These are phyloP conservation scores for Eucalyptus coolabah DNA, from an alignment of 345 rosid species.

Conservation along the genomic window DNA sequence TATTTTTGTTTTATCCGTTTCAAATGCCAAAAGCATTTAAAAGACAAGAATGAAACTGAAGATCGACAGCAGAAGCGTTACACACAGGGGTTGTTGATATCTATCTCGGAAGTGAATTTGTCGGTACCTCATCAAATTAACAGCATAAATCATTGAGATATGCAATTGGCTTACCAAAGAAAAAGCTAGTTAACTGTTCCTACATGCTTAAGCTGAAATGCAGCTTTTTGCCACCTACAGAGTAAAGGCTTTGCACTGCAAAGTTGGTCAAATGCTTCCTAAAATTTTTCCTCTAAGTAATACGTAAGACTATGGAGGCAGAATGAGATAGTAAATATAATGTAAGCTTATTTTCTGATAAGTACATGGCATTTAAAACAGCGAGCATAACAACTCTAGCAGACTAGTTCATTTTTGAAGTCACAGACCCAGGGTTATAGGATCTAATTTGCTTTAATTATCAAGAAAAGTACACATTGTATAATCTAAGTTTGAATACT, in stretches of 20 bases:
- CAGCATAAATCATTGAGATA: neutral
- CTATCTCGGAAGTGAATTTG: neutral
- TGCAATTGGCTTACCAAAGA: neutral
- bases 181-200: neutral
- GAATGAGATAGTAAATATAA: neutral
- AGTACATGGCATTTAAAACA: neutral
- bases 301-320: neutral
- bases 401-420: neutral
- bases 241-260: neutral
- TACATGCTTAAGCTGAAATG: neutral
- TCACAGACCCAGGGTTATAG: neutral
- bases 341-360: neutral
- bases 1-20: neutral
- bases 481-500: neutral
- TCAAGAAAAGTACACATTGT: neutral
- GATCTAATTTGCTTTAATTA: neutral
- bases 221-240: neutral
- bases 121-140: neutral
- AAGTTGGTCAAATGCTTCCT: neutral
- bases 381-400: neutral
- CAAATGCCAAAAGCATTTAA: neutral
- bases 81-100: neutral
- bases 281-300: neutral
- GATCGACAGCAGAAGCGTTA: neutral
- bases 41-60: neutral